Conservation (phyloP, 1,284 basidiomycete species). For the Heterobasidion occidentale region DNA sequence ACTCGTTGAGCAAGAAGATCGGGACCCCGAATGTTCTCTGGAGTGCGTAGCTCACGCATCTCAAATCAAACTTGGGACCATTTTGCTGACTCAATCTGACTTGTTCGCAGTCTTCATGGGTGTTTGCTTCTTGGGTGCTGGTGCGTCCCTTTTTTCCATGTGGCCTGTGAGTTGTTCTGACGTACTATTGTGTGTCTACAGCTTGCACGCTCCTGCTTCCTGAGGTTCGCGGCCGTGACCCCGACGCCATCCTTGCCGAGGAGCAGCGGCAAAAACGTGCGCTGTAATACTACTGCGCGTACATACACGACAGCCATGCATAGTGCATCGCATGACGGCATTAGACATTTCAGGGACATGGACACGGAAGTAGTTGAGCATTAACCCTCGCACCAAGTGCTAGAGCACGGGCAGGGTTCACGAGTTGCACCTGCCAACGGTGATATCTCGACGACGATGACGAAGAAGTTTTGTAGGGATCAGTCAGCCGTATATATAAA, state of each 20-base stretch:
- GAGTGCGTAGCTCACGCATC: slow-evolving; percentile 44
- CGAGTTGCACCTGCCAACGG: no score
- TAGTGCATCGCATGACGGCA: no score
- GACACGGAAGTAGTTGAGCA: no score
- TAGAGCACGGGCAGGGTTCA: no score
- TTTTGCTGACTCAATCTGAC: neutral
- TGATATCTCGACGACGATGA: no score
- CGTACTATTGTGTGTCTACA: neutral
- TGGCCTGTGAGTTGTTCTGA: neutral
- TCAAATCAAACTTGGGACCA: slow-evolving; percentile 18
- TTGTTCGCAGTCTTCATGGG: slow-evolving; percentile 44
- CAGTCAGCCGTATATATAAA: no score
- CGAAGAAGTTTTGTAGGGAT: no score
- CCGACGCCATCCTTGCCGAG: slow-evolving; percentile 54
- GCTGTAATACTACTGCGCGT: neutral
- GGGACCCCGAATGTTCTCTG: slow-evolving; percentile 56
- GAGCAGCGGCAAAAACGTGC: slow-evolving; percentile 23
- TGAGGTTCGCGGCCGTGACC: slow-evolving; percentile 70
- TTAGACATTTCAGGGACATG: no score
- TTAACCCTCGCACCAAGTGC: no score
- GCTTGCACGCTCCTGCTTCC: slow-evolving; percentile 66
- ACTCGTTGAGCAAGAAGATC: slow-evolving; percentile 54
- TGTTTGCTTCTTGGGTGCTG: slow-evolving; percentile 48
- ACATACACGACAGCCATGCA: no score
- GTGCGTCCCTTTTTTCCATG: neutral